Evolutionary conservation across 345 rosid species (phyloP).

Genomic region (Stellera chamaejasme): DNA sequence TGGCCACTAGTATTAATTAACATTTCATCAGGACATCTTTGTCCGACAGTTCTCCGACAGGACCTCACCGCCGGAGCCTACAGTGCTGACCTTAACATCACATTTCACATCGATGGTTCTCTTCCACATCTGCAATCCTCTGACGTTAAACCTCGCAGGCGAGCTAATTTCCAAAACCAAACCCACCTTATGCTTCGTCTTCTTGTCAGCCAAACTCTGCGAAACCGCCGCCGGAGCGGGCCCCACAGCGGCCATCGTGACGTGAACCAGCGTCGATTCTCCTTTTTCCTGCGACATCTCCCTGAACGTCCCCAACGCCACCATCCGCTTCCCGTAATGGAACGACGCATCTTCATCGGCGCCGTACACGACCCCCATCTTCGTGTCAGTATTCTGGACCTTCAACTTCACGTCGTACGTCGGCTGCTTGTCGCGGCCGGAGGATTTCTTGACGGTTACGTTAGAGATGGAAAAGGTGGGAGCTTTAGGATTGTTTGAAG

Average conservation of each 20-base stretch:
- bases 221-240: constrained; percentile 10
- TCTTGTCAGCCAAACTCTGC: constrained; percentile 13
- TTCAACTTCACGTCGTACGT: constrained; percentile 19
- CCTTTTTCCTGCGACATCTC: constrained; percentile 18
- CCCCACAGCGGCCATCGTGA: constrained; percentile 15
- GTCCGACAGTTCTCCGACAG: constrained; percentile 39
- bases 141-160: constrained; percentile 19
- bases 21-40: constrained; percentile 24
- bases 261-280: constrained; percentile 10
- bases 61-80: constrained; percentile 29
- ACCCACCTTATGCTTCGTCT: constrained; percentile 13
- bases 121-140: constrained; percentile 22
- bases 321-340: constrained; percentile 22
- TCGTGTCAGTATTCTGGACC: constrained; percentile 30
- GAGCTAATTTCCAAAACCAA: constrained; percentile 21
- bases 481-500: constrained; percentile 14
- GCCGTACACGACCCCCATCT: constrained; percentile 22
- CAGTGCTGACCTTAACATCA: constrained; percentile 36
- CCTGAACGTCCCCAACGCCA: constrained; percentile 34
- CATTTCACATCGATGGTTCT: constrained; percentile 36
- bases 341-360: constrained; percentile 20
- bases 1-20: not conserved
- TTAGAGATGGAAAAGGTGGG: constrained; percentile 18
- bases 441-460: constrained; percentile 9
- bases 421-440: not conserved